Evolutionary conservation across 208 protist species (phyloP), one percentile per base, ranked within the genome.

Genomic region (Acanthamoeba sp.): DNA sequence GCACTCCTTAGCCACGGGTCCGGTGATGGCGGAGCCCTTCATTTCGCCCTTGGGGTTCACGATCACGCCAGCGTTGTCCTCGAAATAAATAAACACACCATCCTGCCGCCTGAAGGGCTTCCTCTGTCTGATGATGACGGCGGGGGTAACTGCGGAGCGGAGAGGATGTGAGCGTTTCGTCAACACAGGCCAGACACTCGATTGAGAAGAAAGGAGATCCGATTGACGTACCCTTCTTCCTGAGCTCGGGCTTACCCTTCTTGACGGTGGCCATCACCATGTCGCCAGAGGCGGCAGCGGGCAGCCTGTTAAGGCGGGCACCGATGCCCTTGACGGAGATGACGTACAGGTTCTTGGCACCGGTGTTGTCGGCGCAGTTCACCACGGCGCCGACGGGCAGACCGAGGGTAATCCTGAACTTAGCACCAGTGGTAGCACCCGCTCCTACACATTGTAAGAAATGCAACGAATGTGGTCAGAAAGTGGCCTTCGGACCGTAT

Each of bases 281-380:
- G 97, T 99, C 99, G 89, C 99, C 99, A 93, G 99, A 97, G 71
- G 98, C 98, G 59, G 99, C 99, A 57, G 98, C 95, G 52, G 99
- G 99, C 78, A 99, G 97, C 95, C 99, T 98, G 97, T 99, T 99
- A 24, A 99, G 98, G 93, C 99, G 98, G 94, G 99, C 99, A 95
- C 99, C 98, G 96, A 99, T 98, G 80, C 98, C 98, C 96, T 99
- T 99, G 66, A 99, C 99, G 95, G 99, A 97, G 96, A 99, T 99
- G 96, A 99, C 97, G 98, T 99, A 99, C 90, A 99, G 97, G 97
- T 99, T 99, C 98, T 99, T 99, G 95, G 99, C 99, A 69, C 99
- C 99, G 80, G 99, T 99, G 99, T 99, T 99, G 97, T 99, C 99
- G 89, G 99, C 99, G 97, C 99, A 99, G 98, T 99, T 99, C 93